Evolutionary conservation across 805 yeast genomes (phyloP).

Genomic region (Kregervanrija fluxuum): DNA sequence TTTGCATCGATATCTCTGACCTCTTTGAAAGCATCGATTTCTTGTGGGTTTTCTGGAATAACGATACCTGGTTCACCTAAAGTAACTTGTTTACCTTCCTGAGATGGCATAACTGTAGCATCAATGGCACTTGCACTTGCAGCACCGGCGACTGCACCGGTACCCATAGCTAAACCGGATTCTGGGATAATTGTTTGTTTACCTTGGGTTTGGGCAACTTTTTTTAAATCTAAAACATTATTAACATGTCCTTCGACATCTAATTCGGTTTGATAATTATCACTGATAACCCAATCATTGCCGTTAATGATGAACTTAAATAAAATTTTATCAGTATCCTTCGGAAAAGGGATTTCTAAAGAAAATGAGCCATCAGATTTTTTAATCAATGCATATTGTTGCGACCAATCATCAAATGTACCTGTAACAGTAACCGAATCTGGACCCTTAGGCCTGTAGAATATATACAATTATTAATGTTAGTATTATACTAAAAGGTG

Average conservation of each 20-base stretch:
- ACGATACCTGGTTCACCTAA: conserved; percentile 71
- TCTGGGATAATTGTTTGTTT: conserved; percentile 15
- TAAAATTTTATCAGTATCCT: conserved; percentile 20
- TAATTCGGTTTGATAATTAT: conserved; percentile 32
- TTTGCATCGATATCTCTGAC: conserved; percentile 51
- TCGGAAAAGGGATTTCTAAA: conserved; percentile 24
- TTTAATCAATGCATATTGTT: conserved; percentile 40
- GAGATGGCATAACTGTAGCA: conserved; percentile 38
- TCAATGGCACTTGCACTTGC: conserved; percentile 2
- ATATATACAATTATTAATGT: not conserved
- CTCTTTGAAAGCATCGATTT: conserved; percentile 59
- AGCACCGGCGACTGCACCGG: conserved; percentile 16
- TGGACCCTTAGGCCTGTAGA: conserved; percentile 29
- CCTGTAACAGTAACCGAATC: conserved; percentile 49
- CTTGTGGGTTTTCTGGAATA: conserved; percentile 54
- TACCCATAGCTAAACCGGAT: conserved; percentile 6
- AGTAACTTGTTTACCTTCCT: conserved; percentile 37
- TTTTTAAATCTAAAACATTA: conserved; percentile 35
- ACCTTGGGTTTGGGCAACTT: conserved; percentile 18
- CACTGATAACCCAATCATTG: conserved; percentile 40
- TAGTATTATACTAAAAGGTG: not conserved
- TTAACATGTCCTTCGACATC: conserved; percentile 47
- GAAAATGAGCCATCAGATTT: conserved; percentile 30
- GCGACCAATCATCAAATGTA: conserved; percentile 51
- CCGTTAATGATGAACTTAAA: conserved; percentile 59